phyloP scores from a whole-genome alignment of 805 yeast species.

The Wickerhamiella sorbophila region DNA sequence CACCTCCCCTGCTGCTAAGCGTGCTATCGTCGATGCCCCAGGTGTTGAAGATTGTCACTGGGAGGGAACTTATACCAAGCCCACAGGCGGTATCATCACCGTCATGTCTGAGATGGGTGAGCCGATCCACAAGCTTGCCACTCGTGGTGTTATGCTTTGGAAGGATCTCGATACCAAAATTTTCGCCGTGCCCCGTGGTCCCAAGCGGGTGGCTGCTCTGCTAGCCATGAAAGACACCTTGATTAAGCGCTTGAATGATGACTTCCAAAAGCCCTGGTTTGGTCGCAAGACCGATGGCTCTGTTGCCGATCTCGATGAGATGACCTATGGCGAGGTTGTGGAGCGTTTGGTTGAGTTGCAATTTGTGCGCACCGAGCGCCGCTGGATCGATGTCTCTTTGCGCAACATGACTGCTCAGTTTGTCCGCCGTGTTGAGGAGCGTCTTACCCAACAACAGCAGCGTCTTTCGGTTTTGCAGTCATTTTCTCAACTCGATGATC shows the following conservation, averaged over 20 bases:
- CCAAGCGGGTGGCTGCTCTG: conserved; percentile 62
- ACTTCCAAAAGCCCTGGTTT: conserved; percentile 97
- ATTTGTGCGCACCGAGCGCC: conserved; percentile 59
- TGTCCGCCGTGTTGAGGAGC: conserved; percentile 92
- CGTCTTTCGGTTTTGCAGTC: conserved; percentile 56
- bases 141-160: conserved; percentile 96
- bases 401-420: conserved; percentile 77
- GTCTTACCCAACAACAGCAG: conserved; percentile 47
- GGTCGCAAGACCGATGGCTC: conserved; percentile 59
- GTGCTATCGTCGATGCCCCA: conserved; percentile 74
- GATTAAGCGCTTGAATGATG: conserved; percentile 74
- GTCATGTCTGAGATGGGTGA: conserved; percentile 99
- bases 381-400: conserved; percentile 82
- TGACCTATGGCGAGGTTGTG: conserved; percentile 90
- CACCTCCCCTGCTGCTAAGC: conserved; percentile 87
- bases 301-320: conserved; percentile 81
- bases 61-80: conserved; percentile 89
- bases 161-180: conserved; percentile 91
- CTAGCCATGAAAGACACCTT: conserved; percentile 74
- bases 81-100: conserved; percentile 94
- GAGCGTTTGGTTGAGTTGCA: conserved; percentile 74
- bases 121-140: conserved; percentile 96
- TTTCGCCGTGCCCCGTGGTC: conserved; percentile 80
- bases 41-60: conserved; percentile 84
- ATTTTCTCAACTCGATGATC: conserved; percentile 46